phyloP scores from a whole-genome alignment of 805 yeast species.

The Wickerhamiella sorbophila region DNA sequence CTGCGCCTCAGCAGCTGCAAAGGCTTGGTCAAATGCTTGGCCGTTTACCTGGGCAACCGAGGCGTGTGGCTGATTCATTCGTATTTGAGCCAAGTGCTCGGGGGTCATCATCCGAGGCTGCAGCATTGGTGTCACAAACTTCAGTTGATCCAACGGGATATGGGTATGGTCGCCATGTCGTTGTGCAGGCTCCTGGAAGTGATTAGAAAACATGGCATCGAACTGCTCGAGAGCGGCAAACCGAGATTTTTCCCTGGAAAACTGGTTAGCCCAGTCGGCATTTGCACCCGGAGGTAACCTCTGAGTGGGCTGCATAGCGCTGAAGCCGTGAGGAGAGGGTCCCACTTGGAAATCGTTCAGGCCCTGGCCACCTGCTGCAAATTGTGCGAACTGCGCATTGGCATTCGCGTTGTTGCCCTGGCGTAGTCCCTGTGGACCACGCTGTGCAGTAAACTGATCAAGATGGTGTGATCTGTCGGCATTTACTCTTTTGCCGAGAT shows the following conservation, averaged over 20 bases:
- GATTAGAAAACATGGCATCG: background rate
- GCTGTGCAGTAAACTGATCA: background rate
- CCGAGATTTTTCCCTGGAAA: background rate
- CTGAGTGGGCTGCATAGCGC: background rate
- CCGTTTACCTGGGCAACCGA: slow-evolving; percentile 1
- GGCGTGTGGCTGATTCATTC: background rate
- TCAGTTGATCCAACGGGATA: background rate
- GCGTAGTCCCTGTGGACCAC: background rate
- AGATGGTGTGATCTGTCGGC: background rate
- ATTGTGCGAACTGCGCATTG: background rate
- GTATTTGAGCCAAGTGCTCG: slow-evolving; percentile 1
- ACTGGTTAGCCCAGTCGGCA: background rate
- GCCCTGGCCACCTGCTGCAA: background rate
- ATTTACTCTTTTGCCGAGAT: background rate
- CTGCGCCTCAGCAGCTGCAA: slow-evolving; percentile 12
- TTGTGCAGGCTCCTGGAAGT: background rate
- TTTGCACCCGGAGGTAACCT: background rate
- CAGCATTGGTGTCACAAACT: background rate
- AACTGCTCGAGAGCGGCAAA: background rate
- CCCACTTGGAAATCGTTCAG: background rate
- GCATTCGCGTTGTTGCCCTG: background rate
- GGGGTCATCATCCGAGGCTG: slow-evolving; percentile 2
- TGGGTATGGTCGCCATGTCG: background rate
- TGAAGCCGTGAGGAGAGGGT: background rate
- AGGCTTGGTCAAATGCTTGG: slow-evolving; percentile 11